Conservation (phyloP, 2,329 filamentous ascomycete species). For the Stemphylium lycopersici region DNA sequence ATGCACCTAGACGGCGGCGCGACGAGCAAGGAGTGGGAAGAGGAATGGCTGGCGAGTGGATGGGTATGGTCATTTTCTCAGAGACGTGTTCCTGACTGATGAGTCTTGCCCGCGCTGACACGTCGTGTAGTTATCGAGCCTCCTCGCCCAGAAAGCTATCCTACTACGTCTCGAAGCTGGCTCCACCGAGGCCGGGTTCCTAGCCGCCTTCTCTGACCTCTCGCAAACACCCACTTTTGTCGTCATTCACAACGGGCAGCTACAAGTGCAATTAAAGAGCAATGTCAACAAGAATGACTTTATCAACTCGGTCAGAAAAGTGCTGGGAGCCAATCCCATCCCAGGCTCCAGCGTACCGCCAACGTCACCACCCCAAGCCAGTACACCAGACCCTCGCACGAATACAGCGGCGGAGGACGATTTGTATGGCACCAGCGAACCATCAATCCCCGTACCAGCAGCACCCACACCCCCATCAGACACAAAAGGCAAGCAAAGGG, state of each 20-base stretch:
- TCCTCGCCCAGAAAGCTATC: constrained; percentile 69
- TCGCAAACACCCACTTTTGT: constrained; percentile 78
- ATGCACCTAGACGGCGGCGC: constrained; percentile 65
- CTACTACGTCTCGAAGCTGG: constrained; percentile 72
- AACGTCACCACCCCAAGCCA: constrained; percentile 12
- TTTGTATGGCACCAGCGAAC: constrained; percentile 7
- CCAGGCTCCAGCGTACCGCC: constrained; percentile 27
- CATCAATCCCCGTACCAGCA: constrained; percentile 8
- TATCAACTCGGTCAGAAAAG: constrained; percentile 59
- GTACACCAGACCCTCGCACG: too few relatives aligned
- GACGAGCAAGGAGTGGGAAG: constrained; percentile 75
- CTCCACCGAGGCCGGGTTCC: constrained; percentile 79
- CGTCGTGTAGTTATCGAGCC: constrained; percentile 46
- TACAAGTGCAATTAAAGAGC: constrained; percentile 76
- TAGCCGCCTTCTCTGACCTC: constrained; percentile 84
- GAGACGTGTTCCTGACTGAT: background rate
- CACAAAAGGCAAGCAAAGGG: constrained; percentile 52
- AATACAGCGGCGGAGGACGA: constrained; percentile 11
- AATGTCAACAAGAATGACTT: constrained; percentile 72
- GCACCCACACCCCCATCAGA: constrained; percentile 23
- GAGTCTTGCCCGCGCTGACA: background rate
- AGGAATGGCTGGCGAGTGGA: constrained; percentile 63
- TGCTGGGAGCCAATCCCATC: constrained; percentile 38
- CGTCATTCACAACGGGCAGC: constrained; percentile 78
- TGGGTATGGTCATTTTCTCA: constrained; percentile 33